phyloP scores from a whole-genome alignment of 306 rosid species.

The Hippophae gyantsensis region DNA sequence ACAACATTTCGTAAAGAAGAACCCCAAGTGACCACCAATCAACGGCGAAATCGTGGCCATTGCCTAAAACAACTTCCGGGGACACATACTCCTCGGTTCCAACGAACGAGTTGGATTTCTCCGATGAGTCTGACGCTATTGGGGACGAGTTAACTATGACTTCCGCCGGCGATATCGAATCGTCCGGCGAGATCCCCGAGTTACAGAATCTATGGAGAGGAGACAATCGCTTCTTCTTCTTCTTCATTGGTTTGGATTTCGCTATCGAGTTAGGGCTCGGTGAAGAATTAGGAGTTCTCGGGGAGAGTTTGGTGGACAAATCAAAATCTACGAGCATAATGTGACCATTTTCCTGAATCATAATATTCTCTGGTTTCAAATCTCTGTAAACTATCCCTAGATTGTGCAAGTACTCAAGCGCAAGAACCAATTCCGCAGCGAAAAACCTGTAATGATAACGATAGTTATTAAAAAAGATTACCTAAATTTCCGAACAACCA shows the following conservation, averaged over 20 bases:
- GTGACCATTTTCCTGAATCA: constrained; percentile 82
- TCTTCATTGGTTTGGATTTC: constrained; percentile 23
- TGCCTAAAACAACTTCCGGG: constrained; percentile 66
- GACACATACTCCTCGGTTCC: constrained; percentile 97
- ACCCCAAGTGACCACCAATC: constrained; percentile 96
- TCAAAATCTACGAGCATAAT: constrained; percentile 93
- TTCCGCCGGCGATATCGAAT: constrained; percentile 3
- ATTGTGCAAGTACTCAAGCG: constrained; percentile 68
- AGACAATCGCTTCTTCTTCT: constrained; percentile 20
- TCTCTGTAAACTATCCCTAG: constrained; percentile 76
- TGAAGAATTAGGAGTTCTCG: constrained; percentile 25
- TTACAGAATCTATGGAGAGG: constrained; percentile 27
- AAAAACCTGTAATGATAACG: constrained; percentile 56
- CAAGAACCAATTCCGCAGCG: constrained; percentile 79
- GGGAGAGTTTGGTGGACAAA: constrained; percentile 54
- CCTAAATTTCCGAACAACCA: neutral
- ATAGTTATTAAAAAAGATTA: neutral
- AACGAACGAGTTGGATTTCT: constrained; percentile 79
- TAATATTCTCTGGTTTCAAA: constrained; percentile 85
- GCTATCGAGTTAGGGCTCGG: neutral
- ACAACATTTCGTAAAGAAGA: constrained; percentile 61
- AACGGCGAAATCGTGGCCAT: constrained; percentile 67
- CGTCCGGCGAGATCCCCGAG: constrained; percentile 24
- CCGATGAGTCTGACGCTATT: constrained; percentile 38
- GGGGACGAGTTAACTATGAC: neutral